phyloP scores from a whole-genome alignment of 2,329 filamentous ascomycete genomes.

The Chalaropsis thielavioides region DNA sequence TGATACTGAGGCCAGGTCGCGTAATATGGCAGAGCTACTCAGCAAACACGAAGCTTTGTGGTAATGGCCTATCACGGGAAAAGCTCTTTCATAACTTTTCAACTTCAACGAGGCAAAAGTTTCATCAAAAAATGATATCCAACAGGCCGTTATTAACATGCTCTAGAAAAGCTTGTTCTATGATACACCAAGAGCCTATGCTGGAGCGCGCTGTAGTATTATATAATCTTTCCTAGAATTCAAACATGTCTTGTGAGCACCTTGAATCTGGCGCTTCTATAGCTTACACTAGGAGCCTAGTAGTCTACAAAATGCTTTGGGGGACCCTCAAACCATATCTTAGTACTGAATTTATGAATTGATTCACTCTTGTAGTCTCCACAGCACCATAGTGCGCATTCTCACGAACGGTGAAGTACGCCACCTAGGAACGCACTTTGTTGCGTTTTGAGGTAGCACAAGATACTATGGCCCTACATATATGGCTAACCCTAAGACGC shows the following conservation, averaged over 20 bases:
- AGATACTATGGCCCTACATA: too few relatives aligned
- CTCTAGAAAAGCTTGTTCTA: background rate
- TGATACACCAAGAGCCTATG: background rate
- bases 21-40: background rate
- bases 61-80: background rate
- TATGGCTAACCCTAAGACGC: too few relatives aligned
- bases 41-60: background rate
- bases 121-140: background rate
- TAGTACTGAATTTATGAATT: too few relatives aligned
- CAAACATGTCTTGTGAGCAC: too few relatives aligned
- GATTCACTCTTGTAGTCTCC: too few relatives aligned
- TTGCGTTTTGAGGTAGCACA: too few relatives aligned
- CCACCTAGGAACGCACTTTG: too few relatives aligned
- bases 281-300: background rate
- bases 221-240: too few relatives aligned
- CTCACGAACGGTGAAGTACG: too few relatives aligned
- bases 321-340: background rate
- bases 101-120: background rate
- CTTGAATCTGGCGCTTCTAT: too few relatives aligned
- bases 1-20: background rate
- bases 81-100: background rate
- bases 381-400: too few relatives aligned
- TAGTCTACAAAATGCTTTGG: background rate
- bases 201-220: background rate
- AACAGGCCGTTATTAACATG: background rate